Conservation (phyloP, 2,329 filamentous ascomycete species). For the Diaporthe ampelina region DNA sequence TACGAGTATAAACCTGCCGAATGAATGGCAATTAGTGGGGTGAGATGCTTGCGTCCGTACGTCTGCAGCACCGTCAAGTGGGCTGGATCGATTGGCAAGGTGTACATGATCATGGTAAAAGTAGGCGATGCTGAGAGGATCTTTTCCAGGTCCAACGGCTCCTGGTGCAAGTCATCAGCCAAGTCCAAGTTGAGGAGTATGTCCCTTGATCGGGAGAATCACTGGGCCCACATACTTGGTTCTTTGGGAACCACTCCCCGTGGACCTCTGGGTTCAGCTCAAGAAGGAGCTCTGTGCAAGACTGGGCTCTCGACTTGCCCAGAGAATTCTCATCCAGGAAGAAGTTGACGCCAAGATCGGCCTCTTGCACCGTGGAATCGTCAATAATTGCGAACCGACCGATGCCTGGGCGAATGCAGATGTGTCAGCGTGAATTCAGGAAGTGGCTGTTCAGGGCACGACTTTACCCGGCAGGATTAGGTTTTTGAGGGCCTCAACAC, state of each 20-base stretch:
- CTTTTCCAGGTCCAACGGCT: conserved; percentile 40
- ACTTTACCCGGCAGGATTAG: conserved; percentile 85
- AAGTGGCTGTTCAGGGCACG: neutral
- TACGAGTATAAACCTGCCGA: conserved; percentile 94
- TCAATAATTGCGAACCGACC: conserved; percentile 94
- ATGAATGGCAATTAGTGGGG: conserved; percentile 85
- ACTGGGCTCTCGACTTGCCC: conserved; percentile 83
- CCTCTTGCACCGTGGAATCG: conserved; percentile 79
- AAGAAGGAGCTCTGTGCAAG: conserved; percentile 80
- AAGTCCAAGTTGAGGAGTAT: neutral
- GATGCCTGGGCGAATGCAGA: conserved; percentile 68
- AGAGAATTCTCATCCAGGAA: conserved; percentile 87
- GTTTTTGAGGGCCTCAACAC: conserved; percentile 94
- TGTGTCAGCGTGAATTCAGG: neutral
- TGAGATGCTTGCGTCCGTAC: conserved; percentile 68
- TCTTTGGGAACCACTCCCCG: conserved; percentile 76
- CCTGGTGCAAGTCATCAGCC: conserved; percentile 41
- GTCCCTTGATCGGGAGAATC: neutral
- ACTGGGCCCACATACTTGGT: conserved; percentile 53
- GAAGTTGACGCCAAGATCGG: conserved; percentile 95
- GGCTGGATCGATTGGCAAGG: conserved; percentile 62
- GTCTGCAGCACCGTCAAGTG: conserved; percentile 60
- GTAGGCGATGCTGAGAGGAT: conserved; percentile 57
- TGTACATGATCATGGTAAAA: conserved; percentile 70
- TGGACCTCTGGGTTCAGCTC: conserved; percentile 95